Conservation (phyloP, 1,284 basidiomycete genomes). For the Sporisorium iseilematis-ciliati region DNA sequence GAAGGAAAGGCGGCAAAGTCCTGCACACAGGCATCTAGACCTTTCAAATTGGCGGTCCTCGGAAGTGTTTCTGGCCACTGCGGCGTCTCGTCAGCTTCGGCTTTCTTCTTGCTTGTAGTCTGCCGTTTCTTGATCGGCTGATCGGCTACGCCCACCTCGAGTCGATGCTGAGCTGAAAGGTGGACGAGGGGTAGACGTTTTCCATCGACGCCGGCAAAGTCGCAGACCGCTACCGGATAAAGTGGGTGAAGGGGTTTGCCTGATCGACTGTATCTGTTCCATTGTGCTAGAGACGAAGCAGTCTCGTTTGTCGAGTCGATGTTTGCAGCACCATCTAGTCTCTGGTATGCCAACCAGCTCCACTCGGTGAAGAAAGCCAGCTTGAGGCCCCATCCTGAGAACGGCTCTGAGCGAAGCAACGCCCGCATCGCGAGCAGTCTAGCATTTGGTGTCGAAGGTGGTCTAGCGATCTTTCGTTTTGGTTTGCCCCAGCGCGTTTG, state of each 20-base stretch:
- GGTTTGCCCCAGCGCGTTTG: constrained; percentile 34
- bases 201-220: constrained; percentile 63
- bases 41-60: constrained; percentile 33
- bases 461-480: constrained; percentile 23
- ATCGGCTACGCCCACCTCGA: constrained; percentile 28
- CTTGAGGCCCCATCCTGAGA: constrained; percentile 63
- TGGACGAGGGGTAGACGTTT: constrained; percentile 25
- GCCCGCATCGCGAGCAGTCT: constrained; percentile 67
- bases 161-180: constrained; percentile 22
- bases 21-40: constrained; percentile 38
- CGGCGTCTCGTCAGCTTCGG: constrained; percentile 3
- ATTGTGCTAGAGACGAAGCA: background rate
- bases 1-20: constrained; percentile 34
- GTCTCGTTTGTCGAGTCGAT: background rate
- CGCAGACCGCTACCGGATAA: constrained; percentile 50
- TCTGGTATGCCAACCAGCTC: constrained; percentile 48
- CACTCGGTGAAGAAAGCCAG: constrained; percentile 65
- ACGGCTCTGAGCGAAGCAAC: constrained; percentile 63
- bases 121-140: constrained; percentile 30
- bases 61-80: constrained; percentile 41
- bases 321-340: constrained; percentile 14
- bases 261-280: constrained; percentile 30
- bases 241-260: constrained; percentile 37
- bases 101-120: constrained; percentile 22
- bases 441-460: constrained; percentile 53